Percentiles rank a stretch among this genome's conserved stretches.
Conservation (phyloP, 148 eudicot genomes). For the Cornus kousa region DNA sequence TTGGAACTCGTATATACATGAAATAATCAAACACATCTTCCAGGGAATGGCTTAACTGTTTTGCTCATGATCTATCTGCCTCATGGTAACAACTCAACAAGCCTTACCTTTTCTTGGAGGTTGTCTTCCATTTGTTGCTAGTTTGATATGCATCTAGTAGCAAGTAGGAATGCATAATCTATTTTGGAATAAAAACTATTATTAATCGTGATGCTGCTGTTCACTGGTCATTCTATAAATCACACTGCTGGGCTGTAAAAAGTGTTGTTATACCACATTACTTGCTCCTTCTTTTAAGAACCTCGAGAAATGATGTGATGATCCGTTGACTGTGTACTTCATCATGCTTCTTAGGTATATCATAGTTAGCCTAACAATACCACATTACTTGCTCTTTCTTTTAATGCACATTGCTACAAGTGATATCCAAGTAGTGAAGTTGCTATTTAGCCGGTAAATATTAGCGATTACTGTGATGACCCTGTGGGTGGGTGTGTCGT, state of each 20-base stretch:
- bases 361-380: too few species aligned
- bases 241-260: background rate
- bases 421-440: background rate
- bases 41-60: background rate
- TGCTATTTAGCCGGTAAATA: background rate
- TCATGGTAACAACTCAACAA: background rate
- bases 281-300: background rate
- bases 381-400: too few species aligned
- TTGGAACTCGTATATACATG: background rate
- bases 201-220: background rate
- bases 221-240: background rate
- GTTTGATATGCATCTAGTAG: background rate
- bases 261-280: background rate
- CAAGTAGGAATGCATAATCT: background rate
- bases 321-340: too few species aligned
- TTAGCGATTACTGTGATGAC: too few species aligned
- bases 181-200: background rate
- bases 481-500: too few species aligned
- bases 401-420: too few species aligned
- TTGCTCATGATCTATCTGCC: background rate
- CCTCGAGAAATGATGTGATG: background rate
- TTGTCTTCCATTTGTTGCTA: too few species aligned
- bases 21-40: background rate
- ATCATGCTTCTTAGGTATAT: too few species aligned
- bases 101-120: background rate